Evolutionary conservation across 345 rosid species (phyloP).

Genomic region (Sisymbrium altissimum): DNA sequence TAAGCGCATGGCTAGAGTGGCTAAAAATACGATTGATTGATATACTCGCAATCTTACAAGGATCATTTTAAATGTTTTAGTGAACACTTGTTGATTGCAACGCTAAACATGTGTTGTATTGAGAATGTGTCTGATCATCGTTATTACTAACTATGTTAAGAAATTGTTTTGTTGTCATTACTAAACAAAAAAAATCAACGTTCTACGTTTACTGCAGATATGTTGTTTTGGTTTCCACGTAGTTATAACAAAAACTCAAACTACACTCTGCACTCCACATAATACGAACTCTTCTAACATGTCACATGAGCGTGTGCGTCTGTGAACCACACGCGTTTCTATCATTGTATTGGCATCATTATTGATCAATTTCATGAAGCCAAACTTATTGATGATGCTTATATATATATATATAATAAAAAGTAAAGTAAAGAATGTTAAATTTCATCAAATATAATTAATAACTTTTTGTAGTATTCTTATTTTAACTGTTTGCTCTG

Average conservation of each 20-base stretch:
- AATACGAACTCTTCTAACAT: no score
- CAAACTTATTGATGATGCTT: background rate
- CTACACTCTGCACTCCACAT: no score
- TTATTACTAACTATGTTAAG: no score
- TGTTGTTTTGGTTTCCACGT: background rate
- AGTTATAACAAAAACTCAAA: background rate
- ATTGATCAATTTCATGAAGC: constrained; percentile 4
- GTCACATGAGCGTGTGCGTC: constrained; percentile 10
- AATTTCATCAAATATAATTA: background rate
- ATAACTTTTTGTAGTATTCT: background rate
- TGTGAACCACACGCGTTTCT: constrained; percentile 16
- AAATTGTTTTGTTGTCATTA: background rate
- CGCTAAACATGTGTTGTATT: background rate
- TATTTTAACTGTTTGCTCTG: background rate
- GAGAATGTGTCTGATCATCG: background rate
- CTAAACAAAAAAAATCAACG: background rate
- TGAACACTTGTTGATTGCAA: background rate
- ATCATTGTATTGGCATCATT: background rate
- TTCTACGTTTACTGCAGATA: background rate
- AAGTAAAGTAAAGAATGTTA: background rate
- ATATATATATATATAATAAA: no score
- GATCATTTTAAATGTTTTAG: background rate
- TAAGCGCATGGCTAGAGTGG: no score
- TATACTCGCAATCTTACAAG: background rate
- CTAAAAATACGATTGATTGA: no score